These are phyloP conservation scores for Yamadazyma philogaea DNA, from an alignment of 805 yeast genomes.

Conservation along the genomic window DNA sequence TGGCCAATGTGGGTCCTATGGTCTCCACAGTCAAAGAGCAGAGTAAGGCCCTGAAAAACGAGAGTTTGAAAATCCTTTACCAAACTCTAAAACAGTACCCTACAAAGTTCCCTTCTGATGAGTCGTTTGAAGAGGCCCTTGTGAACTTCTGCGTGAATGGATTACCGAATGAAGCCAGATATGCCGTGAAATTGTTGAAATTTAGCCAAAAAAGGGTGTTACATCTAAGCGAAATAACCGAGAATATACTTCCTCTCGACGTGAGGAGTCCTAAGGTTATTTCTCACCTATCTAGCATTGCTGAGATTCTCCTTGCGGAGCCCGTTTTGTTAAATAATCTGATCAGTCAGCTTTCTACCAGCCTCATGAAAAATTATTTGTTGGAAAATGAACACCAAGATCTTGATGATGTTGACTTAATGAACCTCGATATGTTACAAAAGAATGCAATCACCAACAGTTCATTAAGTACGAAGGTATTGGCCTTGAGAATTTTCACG, in stretches of 20 bases:
- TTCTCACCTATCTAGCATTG: conserved; percentile 56
- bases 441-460: conserved; percentile 18
- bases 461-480: conserved; percentile 46
- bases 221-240: conserved; percentile 37
- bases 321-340: conserved; percentile 49
- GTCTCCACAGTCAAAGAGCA: conserved; percentile 30
- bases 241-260: conserved; percentile 50
- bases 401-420: conserved; percentile 35
- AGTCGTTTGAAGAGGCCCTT: conserved; percentile 44
- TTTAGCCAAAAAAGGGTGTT: conserved; percentile 43
- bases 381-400: conserved; percentile 42
- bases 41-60: conserved; percentile 17
- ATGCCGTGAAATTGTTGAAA: conserved; percentile 57
- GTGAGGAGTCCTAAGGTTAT: conserved; percentile 37
- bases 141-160: conserved; percentile 49
- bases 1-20: conserved; percentile 54
- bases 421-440: conserved; percentile 43
- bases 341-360: conserved; percentile 56
- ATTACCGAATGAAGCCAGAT: conserved; percentile 58
- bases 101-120: conserved; percentile 45
- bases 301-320: conserved; percentile 53
- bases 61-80: conserved; percentile 56
- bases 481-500: conserved; percentile 54
- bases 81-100: conserved; percentile 54
- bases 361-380: conserved; percentile 60